phyloP scores from a whole-genome alignment of 2,329 filamentous ascomycete genomes.

The Botryotinia convoluta region DNA sequence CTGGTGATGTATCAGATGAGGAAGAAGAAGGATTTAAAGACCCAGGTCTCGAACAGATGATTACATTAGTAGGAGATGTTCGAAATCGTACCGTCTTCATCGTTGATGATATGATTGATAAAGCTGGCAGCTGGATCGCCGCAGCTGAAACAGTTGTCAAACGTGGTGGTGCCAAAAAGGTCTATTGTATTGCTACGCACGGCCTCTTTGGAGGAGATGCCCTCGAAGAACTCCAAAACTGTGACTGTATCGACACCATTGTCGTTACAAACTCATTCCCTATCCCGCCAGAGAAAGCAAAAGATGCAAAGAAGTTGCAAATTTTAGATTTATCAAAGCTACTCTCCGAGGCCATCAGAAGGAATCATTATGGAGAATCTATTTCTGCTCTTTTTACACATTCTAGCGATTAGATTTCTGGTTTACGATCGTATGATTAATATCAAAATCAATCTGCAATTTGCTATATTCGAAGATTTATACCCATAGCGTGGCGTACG shows the following conservation, averaged over 20 bases:
- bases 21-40: conserved; percentile 88
- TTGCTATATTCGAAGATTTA: conserved; percentile 20
- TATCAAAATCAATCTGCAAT: conserved; percentile 47
- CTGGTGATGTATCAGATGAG: conserved; percentile 78
- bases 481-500: conserved; percentile 35
- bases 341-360: conserved; percentile 85
- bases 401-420: conserved; percentile 28
- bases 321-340: conserved; percentile 86
- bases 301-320: conserved; percentile 75
- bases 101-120: conserved; percentile 99
- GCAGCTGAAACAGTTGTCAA: conserved; percentile 96
- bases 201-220: conserved; percentile 90
- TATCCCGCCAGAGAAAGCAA: conserved; percentile 71
- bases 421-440: conserved; percentile 27
- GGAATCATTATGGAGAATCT: conserved; percentile 94
- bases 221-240: conserved; percentile 84
- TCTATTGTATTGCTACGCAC: conserved; percentile 97
- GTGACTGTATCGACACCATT: conserved; percentile 90
- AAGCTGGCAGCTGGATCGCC: conserved; percentile 93
- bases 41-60: conserved; percentile 83
- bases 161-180: conserved; percentile 83
- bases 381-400: conserved; percentile 45
- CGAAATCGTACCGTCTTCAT: conserved; percentile 85
- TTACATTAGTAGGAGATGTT: conserved; percentile 96
- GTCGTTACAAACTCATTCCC: conserved; percentile 98